Evolutionary conservation across 176 grass and related monocot genomes (phyloP).

Genomic region (Melocanna baccifera): DNA sequence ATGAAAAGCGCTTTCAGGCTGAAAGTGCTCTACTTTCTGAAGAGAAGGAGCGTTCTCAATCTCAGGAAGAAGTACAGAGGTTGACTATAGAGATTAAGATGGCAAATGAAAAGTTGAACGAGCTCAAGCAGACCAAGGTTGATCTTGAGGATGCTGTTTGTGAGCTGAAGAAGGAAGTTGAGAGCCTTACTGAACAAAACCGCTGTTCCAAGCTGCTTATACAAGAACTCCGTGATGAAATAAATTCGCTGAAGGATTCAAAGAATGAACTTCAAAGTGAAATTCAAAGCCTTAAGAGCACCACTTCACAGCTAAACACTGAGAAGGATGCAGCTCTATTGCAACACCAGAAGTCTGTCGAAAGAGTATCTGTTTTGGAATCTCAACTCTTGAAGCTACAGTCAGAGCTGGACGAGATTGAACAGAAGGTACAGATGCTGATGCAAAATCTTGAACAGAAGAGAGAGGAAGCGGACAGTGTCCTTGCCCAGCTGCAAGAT

Average conservation of each 20-base stretch:
- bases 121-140: slow-evolving; percentile 44
- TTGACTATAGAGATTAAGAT: slow-evolving; percentile 52
- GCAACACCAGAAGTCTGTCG: slow-evolving; percentile 35
- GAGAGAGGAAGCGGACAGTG: slow-evolving; percentile 32
- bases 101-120: slow-evolving; percentile 43
- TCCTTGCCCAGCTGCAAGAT: slow-evolving; percentile 36
- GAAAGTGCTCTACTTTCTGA: slow-evolving; percentile 54
- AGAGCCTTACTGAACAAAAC: slow-evolving; percentile 58
- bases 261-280: slow-evolving; percentile 60
- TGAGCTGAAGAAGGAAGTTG: slow-evolving; percentile 63
- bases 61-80: slow-evolving; percentile 50
- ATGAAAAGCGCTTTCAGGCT: slow-evolving; percentile 45
- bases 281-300: slow-evolving; percentile 51
- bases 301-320: slow-evolving; percentile 33
- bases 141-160: slow-evolving; percentile 53
- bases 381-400: slow-evolving; percentile 39
- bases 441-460: slow-evolving; percentile 46
- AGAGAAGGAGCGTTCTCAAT: slow-evolving; percentile 40
- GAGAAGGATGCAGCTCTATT: slow-evolving; percentile 41
- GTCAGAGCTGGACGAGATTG: slow-evolving; percentile 36
- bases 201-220: slow-evolving; percentile 48
- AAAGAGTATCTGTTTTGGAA: slow-evolving; percentile 32
- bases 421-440: slow-evolving; percentile 46
- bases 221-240: slow-evolving; percentile 49
- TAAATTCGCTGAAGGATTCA: slow-evolving; percentile 44